Base-by-base conservation (phyloP, 768 basidiomycete species). In the Termitomyces sp. region DNA sequence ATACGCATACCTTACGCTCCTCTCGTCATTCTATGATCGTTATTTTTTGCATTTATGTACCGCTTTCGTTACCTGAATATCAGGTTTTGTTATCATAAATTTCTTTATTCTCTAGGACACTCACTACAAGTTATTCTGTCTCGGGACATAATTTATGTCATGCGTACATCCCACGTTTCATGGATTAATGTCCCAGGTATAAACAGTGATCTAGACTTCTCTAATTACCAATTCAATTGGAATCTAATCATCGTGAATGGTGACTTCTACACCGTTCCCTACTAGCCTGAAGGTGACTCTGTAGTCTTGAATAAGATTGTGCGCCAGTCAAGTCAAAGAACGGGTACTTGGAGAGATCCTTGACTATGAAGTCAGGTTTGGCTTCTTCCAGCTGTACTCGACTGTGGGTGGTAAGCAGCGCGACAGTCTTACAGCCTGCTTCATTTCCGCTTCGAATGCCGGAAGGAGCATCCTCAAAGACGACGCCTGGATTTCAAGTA, bases 391-490 rank as follows among this genome's bases (percentile, higher is more conserved):
- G 74, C 60, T 86, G 81, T 55, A 83, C 81, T 49, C 81, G 75
- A 24, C 77, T 77, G 68, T 96, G 93, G 5, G 87, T 84, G 1
- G 95, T 98, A 56, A 91, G 75, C 28, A 97, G 71, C 1, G 83
- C 96, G 46, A 98, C 74, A 0, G 91, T 93, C 65, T 80, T 88
- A 67, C 88, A 87, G 14, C 96, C 94, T 5, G 93, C 90, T 0
- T 85, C 80, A 44, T 81, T 74, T 11, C 93, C 93, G 56, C 92
- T 88, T 40, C 74, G 74, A 62, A 98, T 77, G 19, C 94, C 95
- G 15, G 83, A 83, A 1, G 93, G 93, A 2, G 95, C 91, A 71
- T 98, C 96, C 66, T 96, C 93, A 32, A 98, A 80, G 15, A 97
- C 95, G 45, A 96, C 75, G 62, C 87, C 88, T 86, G 51, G 5